Base-by-base conservation (phyloP, 805 yeast species). In the Zygotorulaspora danielsina region DNA sequence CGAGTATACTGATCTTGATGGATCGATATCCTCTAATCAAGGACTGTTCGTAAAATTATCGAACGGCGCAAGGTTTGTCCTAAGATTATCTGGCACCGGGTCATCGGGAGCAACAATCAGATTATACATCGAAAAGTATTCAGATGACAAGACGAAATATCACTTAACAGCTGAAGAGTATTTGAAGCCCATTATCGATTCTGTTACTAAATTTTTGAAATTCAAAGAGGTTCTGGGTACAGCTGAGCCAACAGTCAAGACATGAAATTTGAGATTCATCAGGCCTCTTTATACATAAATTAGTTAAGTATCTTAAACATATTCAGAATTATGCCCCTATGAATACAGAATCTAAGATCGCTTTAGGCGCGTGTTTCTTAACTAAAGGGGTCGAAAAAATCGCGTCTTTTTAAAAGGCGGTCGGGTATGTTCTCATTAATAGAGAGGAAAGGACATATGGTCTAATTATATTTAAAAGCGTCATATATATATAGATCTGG, bases 81-180 rank as follows among this genome's bases (percentile, higher is more conserved):
- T 87, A 38, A 81, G 98, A 65, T 72, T 93, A 49, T 87, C 96
- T 0, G 98, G 98, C 41, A 90, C 98, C 2, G 98, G 98, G 11
- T 88, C 97, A 2, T 81, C 95, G 2, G 98, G 98, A 34, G 97
- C 98, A 15, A 90, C 98, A 5, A 88, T 93, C 44, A 78, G 98
- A 64, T 72, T 90, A 51, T 90, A 90, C 67, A 68, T 90, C 58
- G 97, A 90, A 66, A 82, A 81, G 64, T 87, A 84, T 67, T 78
- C 84, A 18, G 52, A 63, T 33, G 93, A 86, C 56, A 54, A 64
- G 36, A 46, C 75, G 13, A 72, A 71, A 28, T 76, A 73, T 55
- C 55, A 54, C 5, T 48, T 63, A 49, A 63, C 70, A 33, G 90
- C 88, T 9, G 83, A 83, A 51, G 80, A 79, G 33, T 90, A 69